Evolutionary conservation across 2,329 filamentous ascomycete genomes (phyloP).

Genomic region (Colletotrichum paranaense): DNA sequence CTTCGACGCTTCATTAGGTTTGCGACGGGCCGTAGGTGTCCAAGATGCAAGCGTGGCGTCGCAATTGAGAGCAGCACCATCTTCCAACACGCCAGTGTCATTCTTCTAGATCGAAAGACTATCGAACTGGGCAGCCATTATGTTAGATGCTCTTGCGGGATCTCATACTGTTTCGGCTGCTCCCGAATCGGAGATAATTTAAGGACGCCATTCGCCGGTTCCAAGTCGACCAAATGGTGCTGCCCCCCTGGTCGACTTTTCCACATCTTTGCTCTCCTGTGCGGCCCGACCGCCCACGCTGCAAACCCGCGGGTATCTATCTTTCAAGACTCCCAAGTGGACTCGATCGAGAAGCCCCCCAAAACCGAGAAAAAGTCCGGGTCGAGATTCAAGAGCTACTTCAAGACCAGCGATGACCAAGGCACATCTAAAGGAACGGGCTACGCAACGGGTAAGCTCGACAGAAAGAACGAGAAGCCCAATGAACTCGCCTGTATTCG

Average conservation of each 20-base stretch:
- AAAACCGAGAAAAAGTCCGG: background rate
- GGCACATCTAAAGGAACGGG: too few relatives aligned
- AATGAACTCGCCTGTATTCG: background rate
- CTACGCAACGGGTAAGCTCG: background rate
- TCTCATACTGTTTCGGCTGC: background rate
- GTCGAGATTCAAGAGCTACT: too few relatives aligned
- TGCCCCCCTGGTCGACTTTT: slow-evolving; percentile 42
- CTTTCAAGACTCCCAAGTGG: background rate
- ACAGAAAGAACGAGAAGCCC: background rate
- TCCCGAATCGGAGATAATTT: background rate
- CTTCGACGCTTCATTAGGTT: background rate
- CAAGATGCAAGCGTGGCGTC: background rate
- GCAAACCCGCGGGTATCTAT: background rate
- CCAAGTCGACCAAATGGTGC: slow-evolving; percentile 40
- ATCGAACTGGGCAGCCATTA: background rate
- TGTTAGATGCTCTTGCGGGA: background rate
- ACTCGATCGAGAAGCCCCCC: background rate
- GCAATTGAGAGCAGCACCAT: background rate
- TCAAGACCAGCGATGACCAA: background rate
- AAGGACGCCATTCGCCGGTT: background rate
- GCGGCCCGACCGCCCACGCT: background rate
- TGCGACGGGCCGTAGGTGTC: background rate
- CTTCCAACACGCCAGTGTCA: background rate
- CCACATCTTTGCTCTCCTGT: slow-evolving; percentile 13
- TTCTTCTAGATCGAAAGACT: background rate